Base-by-base conservation (phyloP, 805 yeast genomes). In the Candida vaughaniae region DNA sequence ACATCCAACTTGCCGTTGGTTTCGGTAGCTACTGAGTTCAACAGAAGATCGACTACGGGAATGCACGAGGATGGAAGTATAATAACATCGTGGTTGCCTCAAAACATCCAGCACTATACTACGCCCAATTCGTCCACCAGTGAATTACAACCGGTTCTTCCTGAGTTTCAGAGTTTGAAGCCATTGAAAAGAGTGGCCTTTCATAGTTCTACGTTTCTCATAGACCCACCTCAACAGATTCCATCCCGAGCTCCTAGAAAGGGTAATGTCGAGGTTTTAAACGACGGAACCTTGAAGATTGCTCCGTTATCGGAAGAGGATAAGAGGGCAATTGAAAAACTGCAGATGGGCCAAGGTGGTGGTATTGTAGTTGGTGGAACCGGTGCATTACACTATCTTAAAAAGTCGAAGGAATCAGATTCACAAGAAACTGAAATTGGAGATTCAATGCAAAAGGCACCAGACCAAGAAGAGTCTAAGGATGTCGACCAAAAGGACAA, bases 341-440 rank as follows among this genome's bases (percentile, higher is more conserved):
- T 58, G 48, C 62, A 60, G 50, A 33, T 58, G 56, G 58, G 67
- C 60, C 40, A 55, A 22, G 81, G 84, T 16, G 74, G 82, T 6
- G 90, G 90, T 18, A 71, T 84, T 22, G 89, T 85, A 3, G 90
- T 83, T 28, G 93, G 91, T 29, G 91, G 90, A 2, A 69, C 85
- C 3, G 88, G 87, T 1, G 81, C 81, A 36, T 60, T 82, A 36
- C 77, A 75, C 34, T 56, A 76, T 30, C 45, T 14, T 9, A 29
- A 22, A 9, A 29, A 26, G 3, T 22, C 15, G 25, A 29, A 29
- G 14, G 39, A 27, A 19, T 40, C 27, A 1, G n/a, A 22, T 5
- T 38, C 30, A 12, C 25, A 26, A 15, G 25, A 33, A 19, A 12
- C 23, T 39, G 55, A 49, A 7, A 62, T 56, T 8, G 42, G 37